Conservation (phyloP, 768 basidiomycete genomes). For the Panaeolus papilionaceus region DNA sequence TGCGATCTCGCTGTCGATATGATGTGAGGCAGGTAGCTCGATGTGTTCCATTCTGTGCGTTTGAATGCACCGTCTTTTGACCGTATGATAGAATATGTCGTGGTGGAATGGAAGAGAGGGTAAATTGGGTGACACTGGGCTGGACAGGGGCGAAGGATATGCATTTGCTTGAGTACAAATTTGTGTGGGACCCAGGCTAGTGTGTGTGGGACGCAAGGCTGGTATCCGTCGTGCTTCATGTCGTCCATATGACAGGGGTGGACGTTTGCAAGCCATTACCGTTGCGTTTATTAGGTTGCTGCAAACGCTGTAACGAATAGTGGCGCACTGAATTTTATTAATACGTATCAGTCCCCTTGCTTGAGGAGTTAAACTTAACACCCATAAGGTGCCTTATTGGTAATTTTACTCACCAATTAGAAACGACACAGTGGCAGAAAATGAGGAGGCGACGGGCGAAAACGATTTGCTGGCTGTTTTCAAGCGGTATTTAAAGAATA, state of each 20-base stretch:
- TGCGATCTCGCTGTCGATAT: constrained; percentile 28
- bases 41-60: neutral
- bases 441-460: neutral
- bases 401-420: constrained; percentile 1
- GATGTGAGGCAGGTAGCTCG: neutral
- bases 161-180: neutral
- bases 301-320: constrained; percentile 1
- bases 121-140: neutral
- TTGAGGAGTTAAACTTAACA: neutral
- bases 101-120: constrained; percentile 11
- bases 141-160: constrained; percentile 8
- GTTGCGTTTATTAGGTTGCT: neutral
- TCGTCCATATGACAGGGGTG: neutral
- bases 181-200: neutral
- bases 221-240: constrained; percentile 2
- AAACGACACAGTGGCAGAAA: neutral
- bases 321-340: neutral
- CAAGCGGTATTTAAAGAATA: neutral
- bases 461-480: neutral
- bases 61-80: neutral
- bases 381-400: neutral
- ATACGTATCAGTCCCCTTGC: neutral
- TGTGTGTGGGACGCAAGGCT: constrained; percentile 6
- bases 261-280: constrained; percentile 6
- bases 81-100: constrained; percentile 14